Conservation (phyloP, 805 yeast species). For the Nakazawaea populi region DNA sequence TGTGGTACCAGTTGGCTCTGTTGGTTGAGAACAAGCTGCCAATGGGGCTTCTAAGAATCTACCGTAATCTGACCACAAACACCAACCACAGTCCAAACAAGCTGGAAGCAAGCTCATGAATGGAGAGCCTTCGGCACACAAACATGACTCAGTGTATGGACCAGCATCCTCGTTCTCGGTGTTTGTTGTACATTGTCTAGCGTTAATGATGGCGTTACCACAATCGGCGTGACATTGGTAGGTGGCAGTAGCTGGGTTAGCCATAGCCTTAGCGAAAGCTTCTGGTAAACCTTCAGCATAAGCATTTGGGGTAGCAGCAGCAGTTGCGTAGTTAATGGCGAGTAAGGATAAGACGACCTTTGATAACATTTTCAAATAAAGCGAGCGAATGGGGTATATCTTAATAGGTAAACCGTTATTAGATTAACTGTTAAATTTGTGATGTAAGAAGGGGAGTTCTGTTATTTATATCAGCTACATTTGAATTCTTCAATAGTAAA, state of each 20-base stretch:
- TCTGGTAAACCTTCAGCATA: constrained; percentile 24
- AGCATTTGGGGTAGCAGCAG: constrained; percentile 21
- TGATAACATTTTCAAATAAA: constrained; percentile 4
- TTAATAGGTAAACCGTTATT: too few species aligned
- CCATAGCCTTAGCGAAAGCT: constrained; percentile 23
- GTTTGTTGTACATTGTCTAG: constrained; percentile 19
- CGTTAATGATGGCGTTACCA: constrained; percentile 26
- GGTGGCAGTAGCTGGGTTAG: constrained; percentile 22
- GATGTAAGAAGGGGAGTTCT: too few species aligned
- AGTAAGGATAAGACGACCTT: constrained; percentile 7
- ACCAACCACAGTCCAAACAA: constrained; percentile 27
- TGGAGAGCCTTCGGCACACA: constrained; percentile 23
- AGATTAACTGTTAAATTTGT: too few species aligned
- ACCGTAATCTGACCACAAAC: constrained; percentile 8
- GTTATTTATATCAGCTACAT: too few species aligned
- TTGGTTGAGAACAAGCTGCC: constrained; percentile 24
- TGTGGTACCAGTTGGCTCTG: constrained; percentile 32
- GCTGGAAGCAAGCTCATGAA: constrained; percentile 23
- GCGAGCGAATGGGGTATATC: constrained; percentile 3
- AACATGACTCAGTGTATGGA: constrained; percentile 25
- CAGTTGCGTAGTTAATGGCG: constrained; percentile 14
- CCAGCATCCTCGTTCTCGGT: constrained; percentile 18
- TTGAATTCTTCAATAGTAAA: too few species aligned
- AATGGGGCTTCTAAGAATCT: constrained; percentile 17
- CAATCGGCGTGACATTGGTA: constrained; percentile 29